A percentile compares a stretch with the other conserved stretches of the same genome.
Evolutionary conservation across 177 flowering plant species (phyloP).

Genomic region (Tripterygium wilfordii): DNA sequence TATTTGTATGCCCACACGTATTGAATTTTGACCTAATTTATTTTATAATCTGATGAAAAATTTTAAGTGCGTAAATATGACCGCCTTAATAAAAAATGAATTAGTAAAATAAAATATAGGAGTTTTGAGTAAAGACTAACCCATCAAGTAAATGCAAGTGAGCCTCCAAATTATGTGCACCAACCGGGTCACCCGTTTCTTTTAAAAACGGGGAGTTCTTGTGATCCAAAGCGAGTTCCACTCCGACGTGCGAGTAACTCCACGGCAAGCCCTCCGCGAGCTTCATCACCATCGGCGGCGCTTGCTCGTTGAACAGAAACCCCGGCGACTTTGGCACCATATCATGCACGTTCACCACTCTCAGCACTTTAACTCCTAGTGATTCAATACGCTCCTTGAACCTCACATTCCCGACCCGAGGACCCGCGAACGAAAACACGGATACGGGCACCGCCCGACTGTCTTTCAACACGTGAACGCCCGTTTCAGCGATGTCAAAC

Average conservation of each 20-base stretch:
- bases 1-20: too few species aligned
- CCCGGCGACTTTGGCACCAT: slow-evolving; percentile 66
- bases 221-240: slow-evolving; percentile 69
- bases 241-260: slow-evolving; percentile 80
- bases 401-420: slow-evolving; percentile 42
- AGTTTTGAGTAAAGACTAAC: slow-evolving; percentile 34
- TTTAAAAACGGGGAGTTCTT: slow-evolving; percentile 68
- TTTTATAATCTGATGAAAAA: too few species aligned
- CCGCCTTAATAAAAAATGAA: neutral
- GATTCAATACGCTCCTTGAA: slow-evolving; percentile 36
- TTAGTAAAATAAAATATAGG: too few species aligned
- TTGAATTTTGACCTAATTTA: too few species aligned
- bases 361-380: slow-evolving; percentile 57
- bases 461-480: slow-evolving; percentile 10
- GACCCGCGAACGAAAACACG: slow-evolving; percentile 40
- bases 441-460: slow-evolving; percentile 15
- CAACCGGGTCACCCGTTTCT: slow-evolving; percentile 27
- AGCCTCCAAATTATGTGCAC: slow-evolving; percentile 75
- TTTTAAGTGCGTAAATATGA: too few species aligned
- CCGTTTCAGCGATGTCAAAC: slow-evolving; percentile 35
- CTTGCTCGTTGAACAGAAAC: slow-evolving; percentile 42
- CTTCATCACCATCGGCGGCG: slow-evolving; percentile 26
- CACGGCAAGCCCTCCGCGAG: slow-evolving; percentile 49
- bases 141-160: slow-evolving; percentile 81
- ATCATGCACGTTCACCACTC: slow-evolving; percentile 71